These are phyloP conservation scores for Xylariaceae sp. DNA, from an alignment of 2,329 filamentous ascomycete species.

Conservation along the genomic window DNA sequence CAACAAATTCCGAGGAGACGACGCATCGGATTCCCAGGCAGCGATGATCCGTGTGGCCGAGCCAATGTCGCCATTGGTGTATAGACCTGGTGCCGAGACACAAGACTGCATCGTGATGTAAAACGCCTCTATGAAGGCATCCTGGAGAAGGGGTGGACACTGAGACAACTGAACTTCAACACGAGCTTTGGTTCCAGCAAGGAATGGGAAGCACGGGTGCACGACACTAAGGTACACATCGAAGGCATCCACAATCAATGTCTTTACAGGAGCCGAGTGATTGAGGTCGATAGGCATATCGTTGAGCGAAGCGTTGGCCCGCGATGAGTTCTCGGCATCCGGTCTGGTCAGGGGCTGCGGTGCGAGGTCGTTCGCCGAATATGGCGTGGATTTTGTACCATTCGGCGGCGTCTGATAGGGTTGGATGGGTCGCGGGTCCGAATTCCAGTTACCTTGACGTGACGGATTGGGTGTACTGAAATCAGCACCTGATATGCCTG, in stretches of 20 bases:
- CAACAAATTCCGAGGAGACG: constrained; percentile 34
- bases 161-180: constrained; percentile 52
- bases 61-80: constrained; percentile 39
- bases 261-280: constrained; percentile 33
- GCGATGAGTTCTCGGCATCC: constrained; percentile 32
- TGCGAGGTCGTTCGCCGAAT: constrained; percentile 40
- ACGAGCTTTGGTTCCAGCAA: constrained; percentile 53
- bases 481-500: constrained; percentile 34
- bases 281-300: constrained; percentile 27
- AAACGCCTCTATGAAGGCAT: constrained; percentile 61
- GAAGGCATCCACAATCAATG: constrained; percentile 42
- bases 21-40: constrained; percentile 46
- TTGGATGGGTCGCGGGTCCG: constrained; percentile 43
- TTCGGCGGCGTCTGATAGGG: constrained; percentile 36
- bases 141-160: constrained; percentile 52
- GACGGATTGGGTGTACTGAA: constrained; percentile 37
- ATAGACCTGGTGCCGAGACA: constrained; percentile 33
- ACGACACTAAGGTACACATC: constrained; percentile 57
- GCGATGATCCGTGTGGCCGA: constrained; percentile 44
- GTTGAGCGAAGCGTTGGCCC: constrained; percentile 32
- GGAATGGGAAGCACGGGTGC: constrained; percentile 62
- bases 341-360: constrained; percentile 41
- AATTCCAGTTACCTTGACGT: constrained; percentile 43
- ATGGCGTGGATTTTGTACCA: constrained; percentile 27
- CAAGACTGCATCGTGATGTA: constrained; percentile 54